These are phyloP conservation scores for Raphanus hybrid DNA, from an alignment of 441 rosid genomes.

Conservation along the genomic window DNA sequence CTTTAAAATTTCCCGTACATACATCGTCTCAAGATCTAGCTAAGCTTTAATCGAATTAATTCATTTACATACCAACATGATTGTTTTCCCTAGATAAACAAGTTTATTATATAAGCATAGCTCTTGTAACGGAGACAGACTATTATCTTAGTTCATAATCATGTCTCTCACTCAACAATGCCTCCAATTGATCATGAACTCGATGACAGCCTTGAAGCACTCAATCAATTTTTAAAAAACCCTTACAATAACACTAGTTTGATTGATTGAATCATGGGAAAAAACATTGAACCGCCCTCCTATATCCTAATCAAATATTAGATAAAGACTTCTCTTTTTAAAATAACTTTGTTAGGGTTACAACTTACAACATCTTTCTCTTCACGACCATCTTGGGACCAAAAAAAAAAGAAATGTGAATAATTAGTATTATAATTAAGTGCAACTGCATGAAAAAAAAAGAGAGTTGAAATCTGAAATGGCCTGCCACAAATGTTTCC, in stretches of 20 bases:
- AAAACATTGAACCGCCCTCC: constrained; percentile 38
- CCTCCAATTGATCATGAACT: constrained; percentile 23
- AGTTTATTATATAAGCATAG: constrained; percentile 4
- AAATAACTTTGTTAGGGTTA: constrained; percentile 8
- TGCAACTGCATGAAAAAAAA: constrained; percentile 25
- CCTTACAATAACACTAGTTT: constrained; percentile 4
- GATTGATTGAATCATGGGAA: constrained; percentile 7
- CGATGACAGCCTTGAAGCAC: constrained; percentile 26
- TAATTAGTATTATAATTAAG: not conserved
- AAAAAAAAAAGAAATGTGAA: constrained; percentile 17
- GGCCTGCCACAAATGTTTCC: constrained; percentile 38
- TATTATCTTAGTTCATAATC: constrained; percentile 30
- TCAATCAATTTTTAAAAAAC: not conserved
- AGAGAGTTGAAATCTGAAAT: constrained; percentile 24
- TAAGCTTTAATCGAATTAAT: not conserved
- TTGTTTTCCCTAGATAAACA: constrained; percentile 7
- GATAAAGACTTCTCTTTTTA: not conserved
- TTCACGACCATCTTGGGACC: constrained; percentile 32
- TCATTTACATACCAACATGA: not conserved
- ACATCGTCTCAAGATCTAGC: constrained; percentile 7
- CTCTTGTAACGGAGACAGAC: constrained; percentile 27
- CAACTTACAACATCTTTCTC: not conserved
- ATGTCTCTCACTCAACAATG: constrained; percentile 35
- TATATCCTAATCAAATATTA: constrained; percentile 25
- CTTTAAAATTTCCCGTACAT: constrained; percentile 39